These are phyloP conservation scores for Kuraishia hungarica DNA, from an alignment of 805 yeast species.

Conservation along the genomic window DNA sequence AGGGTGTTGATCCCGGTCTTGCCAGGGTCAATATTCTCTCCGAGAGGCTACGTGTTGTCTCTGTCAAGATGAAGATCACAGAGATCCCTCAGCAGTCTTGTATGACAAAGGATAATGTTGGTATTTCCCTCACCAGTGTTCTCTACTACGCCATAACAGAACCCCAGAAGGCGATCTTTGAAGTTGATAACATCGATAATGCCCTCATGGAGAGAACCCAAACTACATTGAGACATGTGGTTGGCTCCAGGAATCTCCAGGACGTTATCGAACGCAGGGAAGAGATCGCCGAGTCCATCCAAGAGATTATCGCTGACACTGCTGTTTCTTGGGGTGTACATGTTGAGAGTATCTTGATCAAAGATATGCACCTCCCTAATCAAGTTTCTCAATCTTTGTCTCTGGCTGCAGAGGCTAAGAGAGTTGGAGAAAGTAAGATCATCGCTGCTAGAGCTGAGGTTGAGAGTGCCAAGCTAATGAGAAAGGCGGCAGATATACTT, in stretches of 20 bases:
- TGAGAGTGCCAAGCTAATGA: slow-evolving; percentile 66
- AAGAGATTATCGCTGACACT: slow-evolving; percentile 49
- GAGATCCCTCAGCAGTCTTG: slow-evolving; percentile 64
- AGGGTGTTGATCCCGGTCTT: slow-evolving; percentile 64
- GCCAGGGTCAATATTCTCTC: slow-evolving; percentile 56
- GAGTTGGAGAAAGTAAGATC: slow-evolving; percentile 71
- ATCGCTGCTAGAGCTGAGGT: slow-evolving; percentile 71
- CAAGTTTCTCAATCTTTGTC: slow-evolving; percentile 54
- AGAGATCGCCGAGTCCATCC: slow-evolving; percentile 59
- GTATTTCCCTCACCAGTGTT: slow-evolving; percentile 54
- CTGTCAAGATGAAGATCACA: slow-evolving; percentile 47
- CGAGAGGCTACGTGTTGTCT: slow-evolving; percentile 42
- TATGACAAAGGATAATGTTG: slow-evolving; percentile 64
- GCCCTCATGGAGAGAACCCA: slow-evolving; percentile 63
- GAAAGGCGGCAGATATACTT: slow-evolving; percentile 70
- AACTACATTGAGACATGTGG: slow-evolving; percentile 64
- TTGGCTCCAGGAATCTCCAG: slow-evolving; percentile 57
- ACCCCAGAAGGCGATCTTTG: slow-evolving; percentile 58
- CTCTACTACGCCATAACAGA: slow-evolving; percentile 58
- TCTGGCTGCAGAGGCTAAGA: slow-evolving; percentile 67
- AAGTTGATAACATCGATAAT: slow-evolving; percentile 41
- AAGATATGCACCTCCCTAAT: slow-evolving; percentile 49
- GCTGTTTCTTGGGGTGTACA: slow-evolving; percentile 66
- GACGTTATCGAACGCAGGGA: slow-evolving; percentile 69
- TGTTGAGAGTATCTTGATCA: slow-evolving; percentile 59